Base-by-base conservation (phyloP, 2,329 filamentous ascomycete species). In the Blastomyces silverae region DNA sequence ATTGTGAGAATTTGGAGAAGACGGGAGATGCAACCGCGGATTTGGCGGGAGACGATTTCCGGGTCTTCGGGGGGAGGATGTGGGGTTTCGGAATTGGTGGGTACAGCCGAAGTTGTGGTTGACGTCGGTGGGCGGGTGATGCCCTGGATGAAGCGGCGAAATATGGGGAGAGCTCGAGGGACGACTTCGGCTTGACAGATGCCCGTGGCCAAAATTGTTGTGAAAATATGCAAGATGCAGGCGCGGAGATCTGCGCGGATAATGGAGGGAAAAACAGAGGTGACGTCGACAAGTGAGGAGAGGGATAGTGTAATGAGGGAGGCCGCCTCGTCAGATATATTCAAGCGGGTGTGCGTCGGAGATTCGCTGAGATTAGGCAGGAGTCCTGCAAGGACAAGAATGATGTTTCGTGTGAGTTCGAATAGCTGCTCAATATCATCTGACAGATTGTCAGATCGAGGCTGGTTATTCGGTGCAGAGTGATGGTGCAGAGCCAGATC, bases 361-460 rank as follows among this genome's bases (percentile, higher is more conserved):
- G 72, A 73, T 62, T 80, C 78, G 10, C 78, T 75, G 17, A 82
- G 74, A 66, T 93, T 95, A 4, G 95, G 94, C 28, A 99, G 81
- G 50, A 97, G 81, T 0, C 92, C 91, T 0, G 92, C 89, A 37
- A 99, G 82, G 1, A 97, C 93, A 10, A 99, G 82, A 20, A 97
- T 93, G 68, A 97, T 97, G 73, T 97, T 96, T 68, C 94, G 86
- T 0, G 94, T 99, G 58, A 99, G 82, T 77, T 99, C 94, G 72
- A 99, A 99, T 0, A 99, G 83, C 77, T 99, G 94, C 73, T 99
- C 94, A 67, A 99, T 96, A 73, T 99, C 94, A 72, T 99, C 94
- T 0, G 91, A 96, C 13, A 99, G 80, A 74, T 94, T 89, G 62
- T 92, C 89, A 50, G 88, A 86, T 39, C 83, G 79, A 67, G 85